phyloP scores from a whole-genome alignment of 257 asterid genomes.

The Capsicum pubescens region DNA sequence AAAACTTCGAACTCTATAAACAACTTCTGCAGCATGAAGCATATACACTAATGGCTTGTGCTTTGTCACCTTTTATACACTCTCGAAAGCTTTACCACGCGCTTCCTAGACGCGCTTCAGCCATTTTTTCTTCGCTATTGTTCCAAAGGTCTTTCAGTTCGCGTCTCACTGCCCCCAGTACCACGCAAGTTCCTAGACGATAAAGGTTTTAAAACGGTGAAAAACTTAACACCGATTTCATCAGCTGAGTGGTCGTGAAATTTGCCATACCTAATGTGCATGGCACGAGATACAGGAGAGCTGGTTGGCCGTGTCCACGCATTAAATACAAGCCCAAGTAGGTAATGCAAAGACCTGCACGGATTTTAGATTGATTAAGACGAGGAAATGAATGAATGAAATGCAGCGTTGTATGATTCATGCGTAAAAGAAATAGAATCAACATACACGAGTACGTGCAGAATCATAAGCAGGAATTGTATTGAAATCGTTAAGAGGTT shows the following conservation, averaged over 20 bases:
- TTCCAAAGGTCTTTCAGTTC: slow-evolving; percentile 83
- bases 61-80: slow-evolving; percentile 9
- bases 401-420: not conserved
- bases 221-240: not conserved
- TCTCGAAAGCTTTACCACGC: slow-evolving; percentile 26
- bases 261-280: slow-evolving; percentile 74
- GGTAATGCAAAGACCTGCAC: slow-evolving; percentile 77
- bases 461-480: not conserved
- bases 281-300: slow-evolving; percentile 93
- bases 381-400: slow-evolving; percentile 19
- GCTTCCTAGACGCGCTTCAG: slow-evolving; percentile 26
- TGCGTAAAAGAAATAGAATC: not conserved
- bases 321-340: slow-evolving; percentile 84
- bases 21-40: not conserved
- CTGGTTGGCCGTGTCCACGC: slow-evolving; percentile 95
- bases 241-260: slow-evolving; percentile 19
- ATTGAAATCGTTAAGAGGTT: not conserved
- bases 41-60: not conserved
- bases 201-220: slow-evolving; percentile 26
- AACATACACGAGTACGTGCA: not conserved
- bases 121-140: slow-evolving; percentile 41
- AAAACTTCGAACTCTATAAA: not conserved
- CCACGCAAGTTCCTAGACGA: slow-evolving; percentile 65
- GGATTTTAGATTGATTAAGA: slow-evolving; percentile 29
- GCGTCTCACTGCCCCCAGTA: slow-evolving; percentile 71